Evolutionary conservation across 495 filamentous ascomycete genomes (phyloP), one percentile per base, ranked within the genome.

Genomic region (Penicillium coprophilum): DNA sequence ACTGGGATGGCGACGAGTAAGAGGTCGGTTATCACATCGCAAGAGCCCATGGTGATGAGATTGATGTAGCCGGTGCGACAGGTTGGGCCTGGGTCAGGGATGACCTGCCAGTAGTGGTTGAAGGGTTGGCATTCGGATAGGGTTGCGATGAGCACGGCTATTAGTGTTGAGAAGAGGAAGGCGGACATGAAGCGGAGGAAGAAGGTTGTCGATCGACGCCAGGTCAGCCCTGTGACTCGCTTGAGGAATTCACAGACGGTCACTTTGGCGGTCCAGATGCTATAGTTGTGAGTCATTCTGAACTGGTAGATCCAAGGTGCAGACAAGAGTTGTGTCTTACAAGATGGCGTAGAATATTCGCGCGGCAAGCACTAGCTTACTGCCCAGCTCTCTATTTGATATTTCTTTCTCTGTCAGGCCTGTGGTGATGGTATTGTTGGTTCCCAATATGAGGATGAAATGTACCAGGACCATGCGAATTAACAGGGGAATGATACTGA

Each of bases 251-350:
- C 91, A 56, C 88, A 88, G 51, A 97, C 88, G 45, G 92, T 90
- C 69, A 87, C 82, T 71, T 97, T 98, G 63, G 92, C 83, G 28
- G 86, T 87, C 93, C 93, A 98, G 54, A 98, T 87, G 59, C 92
- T 94, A 50, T n/a, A 40, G 38, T n/a, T 38, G 19, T 39, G 23
- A 38, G 48, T 51, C 11, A 19, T 2, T 15, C 43, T 41, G 45
- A 32, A 31, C 15, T 47, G 12, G 44, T 7, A 23, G 13, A 17
- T 38, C 6, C 11, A 10, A 19, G 45, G 4, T 10, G 17, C 19
- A 30, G n/a, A 19, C 17, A 3, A 32, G 45, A 11, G 34, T 41
- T 41, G 36, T 50, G 27, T 68, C 80, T 75, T 67, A 84, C 81
- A 81, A 83, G 60, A 78, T 74, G 2, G 80, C 81, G 64, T 85